Conservation (phyloP, 306 rosid genomes). For the Erythrophleum fordii region DNA sequence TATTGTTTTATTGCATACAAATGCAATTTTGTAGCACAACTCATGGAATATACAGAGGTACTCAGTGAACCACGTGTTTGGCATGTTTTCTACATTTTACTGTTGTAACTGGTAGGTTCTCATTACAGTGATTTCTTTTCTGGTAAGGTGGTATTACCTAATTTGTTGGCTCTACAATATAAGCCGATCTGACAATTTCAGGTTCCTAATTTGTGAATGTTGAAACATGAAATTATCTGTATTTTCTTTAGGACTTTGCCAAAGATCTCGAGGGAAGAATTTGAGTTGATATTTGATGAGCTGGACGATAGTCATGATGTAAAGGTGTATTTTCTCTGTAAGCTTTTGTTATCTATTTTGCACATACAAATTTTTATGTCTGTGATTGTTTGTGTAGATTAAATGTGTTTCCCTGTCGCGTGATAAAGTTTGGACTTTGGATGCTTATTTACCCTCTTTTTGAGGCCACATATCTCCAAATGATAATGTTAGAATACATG, state of each 20-base stretch:
- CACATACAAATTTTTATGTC: not conserved
- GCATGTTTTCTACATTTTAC: constrained; percentile 1
- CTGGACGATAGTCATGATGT: constrained; percentile 86
- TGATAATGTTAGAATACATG: not conserved
- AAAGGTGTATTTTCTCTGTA: constrained; percentile 54
- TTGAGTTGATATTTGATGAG: constrained; percentile 87
- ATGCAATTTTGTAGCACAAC: too few species aligned
- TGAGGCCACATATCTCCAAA: not conserved
- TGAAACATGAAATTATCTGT: constrained; percentile 33
- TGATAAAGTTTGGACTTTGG: not conserved
- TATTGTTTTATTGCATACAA: too few species aligned
- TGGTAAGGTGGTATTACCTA: not conserved
- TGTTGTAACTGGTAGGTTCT: constrained; percentile 7
- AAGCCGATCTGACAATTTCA: constrained; percentile 8
- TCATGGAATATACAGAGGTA: not conserved
- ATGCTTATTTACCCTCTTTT: not conserved
- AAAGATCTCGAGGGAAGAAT: constrained; percentile 79
- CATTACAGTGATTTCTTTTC: constrained; percentile 10
- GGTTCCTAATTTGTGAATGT: constrained; percentile 36
- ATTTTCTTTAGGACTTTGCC: constrained; percentile 76
- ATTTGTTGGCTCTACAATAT: constrained; percentile 15
- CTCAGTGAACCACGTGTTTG: constrained; percentile 21
- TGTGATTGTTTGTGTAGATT: not conserved
- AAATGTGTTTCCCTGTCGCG: not conserved
- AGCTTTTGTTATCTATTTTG: constrained; percentile 27